Percentiles rank a stretch among this genome's conserved stretches.
Conservation (phyloP, 73 alveolate species). For the Stentor coeruleus region DNA sequence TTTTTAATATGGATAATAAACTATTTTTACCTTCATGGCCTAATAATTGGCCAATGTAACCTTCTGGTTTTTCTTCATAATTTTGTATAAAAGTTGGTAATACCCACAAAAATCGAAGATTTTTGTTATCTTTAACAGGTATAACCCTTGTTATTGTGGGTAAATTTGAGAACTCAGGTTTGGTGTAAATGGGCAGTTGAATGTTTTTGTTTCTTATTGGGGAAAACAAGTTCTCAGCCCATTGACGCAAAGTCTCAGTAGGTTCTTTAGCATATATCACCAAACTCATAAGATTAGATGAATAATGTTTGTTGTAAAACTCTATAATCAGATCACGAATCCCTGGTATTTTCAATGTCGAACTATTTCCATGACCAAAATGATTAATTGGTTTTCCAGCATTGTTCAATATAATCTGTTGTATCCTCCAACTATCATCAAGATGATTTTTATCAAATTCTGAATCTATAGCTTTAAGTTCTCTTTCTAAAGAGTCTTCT, state of each 20-base stretch:
- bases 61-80: slow-evolving; percentile 72
- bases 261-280: slow-evolving; percentile 66
- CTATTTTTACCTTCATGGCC: slow-evolving; percentile 96
- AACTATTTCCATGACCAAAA: slow-evolving; percentile 81
- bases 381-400: slow-evolving; percentile 46
- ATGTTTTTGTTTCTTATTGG: too few relatives aligned
- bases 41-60: slow-evolving; percentile 67
- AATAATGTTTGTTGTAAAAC: slow-evolving; percentile 75
- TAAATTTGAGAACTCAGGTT: too few relatives aligned
- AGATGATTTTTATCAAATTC: slow-evolving; percentile 63
- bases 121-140: slow-evolving; percentile 59
- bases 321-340: slow-evolving; percentile 74
- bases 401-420: slow-evolving; percentile 51
- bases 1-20: slow-evolving; percentile 70
- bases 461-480: slow-evolving; percentile 92
- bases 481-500: slow-evolving; percentile 76
- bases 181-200: too few relatives aligned
- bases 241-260: slow-evolving; percentile 52
- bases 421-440: slow-evolving; percentile 70
- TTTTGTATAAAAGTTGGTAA: slow-evolving; percentile 51
- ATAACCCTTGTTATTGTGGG: slow-evolving; percentile 53
- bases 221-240: slow-evolving; percentile 63
- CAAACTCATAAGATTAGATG: slow-evolving; percentile 80
- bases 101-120: slow-evolving; percentile 48
- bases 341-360: slow-evolving; percentile 63